phyloP scores from a whole-genome alignment of 805 yeast species.

The Candida methanosorbosa region DNA sequence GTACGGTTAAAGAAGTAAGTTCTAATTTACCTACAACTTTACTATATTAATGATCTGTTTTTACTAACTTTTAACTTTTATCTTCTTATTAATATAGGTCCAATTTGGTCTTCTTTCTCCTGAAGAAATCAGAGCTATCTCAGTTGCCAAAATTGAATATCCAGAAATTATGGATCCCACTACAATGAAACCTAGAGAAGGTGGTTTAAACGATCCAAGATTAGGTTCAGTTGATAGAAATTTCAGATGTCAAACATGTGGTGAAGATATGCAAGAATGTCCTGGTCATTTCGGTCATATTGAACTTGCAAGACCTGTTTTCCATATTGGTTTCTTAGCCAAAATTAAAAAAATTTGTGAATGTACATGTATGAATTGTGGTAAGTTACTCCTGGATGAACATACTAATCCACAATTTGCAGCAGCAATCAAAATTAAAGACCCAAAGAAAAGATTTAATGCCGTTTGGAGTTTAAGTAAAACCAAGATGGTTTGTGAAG shows the following conservation, averaged over 20 bases:
- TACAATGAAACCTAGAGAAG: slow-evolving; percentile 88
- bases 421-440: slow-evolving; percentile 80
- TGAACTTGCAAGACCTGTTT: slow-evolving; percentile 96
- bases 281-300: slow-evolving; percentile 99
- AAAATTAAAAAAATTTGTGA: slow-evolving; percentile 94
- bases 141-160: slow-evolving; percentile 95
- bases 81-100: slow-evolving; percentile 32
- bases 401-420: slow-evolving; percentile 66
- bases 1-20: slow-evolving; percentile 90
- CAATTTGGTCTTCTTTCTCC: slow-evolving; percentile 98
- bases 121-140: slow-evolving; percentile 93
- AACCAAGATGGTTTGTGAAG: slow-evolving; percentile 91
- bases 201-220: slow-evolving; percentile 96
- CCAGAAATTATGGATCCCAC: slow-evolving; percentile 99
- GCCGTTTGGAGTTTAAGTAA: slow-evolving; percentile 94
- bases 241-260: slow-evolving; percentile 97
- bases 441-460: slow-evolving; percentile 91
- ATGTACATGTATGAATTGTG: slow-evolving; percentile 98
- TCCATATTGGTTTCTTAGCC: slow-evolving; percentile 91
- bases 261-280: slow-evolving; percentile 98
- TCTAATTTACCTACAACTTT: slow-evolving; percentile 1
- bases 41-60: background rate
- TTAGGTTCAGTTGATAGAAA: slow-evolving; percentile 96
- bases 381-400: slow-evolving; percentile 86
- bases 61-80: slow-evolving; percentile 4